Percentiles rank a stretch among this genome's conserved stretches.
phyloP scores from a whole-genome alignment of 2,329 filamentous ascomycete genomes.

The Fusarium ambrosium region DNA sequence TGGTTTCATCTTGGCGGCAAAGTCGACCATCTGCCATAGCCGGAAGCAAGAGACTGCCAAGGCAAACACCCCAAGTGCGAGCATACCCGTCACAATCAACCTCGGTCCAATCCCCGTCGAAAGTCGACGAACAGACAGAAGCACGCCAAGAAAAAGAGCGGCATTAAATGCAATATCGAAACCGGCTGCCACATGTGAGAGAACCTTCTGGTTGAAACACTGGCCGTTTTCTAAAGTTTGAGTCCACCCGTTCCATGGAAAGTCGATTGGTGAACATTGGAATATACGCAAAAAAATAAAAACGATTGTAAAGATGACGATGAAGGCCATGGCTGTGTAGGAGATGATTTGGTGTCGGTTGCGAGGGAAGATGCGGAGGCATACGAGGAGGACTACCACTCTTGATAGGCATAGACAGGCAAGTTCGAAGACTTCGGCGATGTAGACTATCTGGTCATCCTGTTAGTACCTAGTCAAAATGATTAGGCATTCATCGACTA shows the following conservation, averaged over 20 bases:
- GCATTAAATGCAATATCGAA: constrained; percentile 63
- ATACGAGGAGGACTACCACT: constrained; percentile 55
- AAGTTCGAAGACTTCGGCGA: constrained; percentile 54
- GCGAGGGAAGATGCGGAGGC: constrained; percentile 55
- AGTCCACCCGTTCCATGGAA: constrained; percentile 50
- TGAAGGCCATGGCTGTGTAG: constrained; percentile 51
- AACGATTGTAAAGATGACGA: constrained; percentile 52
- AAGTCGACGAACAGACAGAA: constrained; percentile 57
- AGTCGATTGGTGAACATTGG: constrained; percentile 56
- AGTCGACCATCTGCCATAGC: constrained; percentile 49
- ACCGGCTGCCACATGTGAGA: constrained; percentile 59
- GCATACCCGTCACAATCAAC: constrained; percentile 57
- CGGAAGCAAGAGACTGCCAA: constrained; percentile 54
- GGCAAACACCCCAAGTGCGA: constrained; percentile 60
- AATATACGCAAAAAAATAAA: constrained; percentile 57
- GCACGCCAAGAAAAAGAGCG: constrained; percentile 58
- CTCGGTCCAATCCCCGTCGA: constrained; percentile 59
- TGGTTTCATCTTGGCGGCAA: constrained; percentile 54
- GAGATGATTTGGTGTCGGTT: constrained; percentile 51
- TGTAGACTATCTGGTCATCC: constrained; percentile 44
- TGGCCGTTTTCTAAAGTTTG: constrained; percentile 9
- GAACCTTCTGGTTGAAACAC: constrained; percentile 42
- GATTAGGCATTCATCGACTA: background rate
- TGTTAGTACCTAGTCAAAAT: constrained; percentile 3
- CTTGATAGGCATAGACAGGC: constrained; percentile 56